Base-by-base conservation (phyloP, 352 stramenopile genomes). In the Pythium monospermum region DNA sequence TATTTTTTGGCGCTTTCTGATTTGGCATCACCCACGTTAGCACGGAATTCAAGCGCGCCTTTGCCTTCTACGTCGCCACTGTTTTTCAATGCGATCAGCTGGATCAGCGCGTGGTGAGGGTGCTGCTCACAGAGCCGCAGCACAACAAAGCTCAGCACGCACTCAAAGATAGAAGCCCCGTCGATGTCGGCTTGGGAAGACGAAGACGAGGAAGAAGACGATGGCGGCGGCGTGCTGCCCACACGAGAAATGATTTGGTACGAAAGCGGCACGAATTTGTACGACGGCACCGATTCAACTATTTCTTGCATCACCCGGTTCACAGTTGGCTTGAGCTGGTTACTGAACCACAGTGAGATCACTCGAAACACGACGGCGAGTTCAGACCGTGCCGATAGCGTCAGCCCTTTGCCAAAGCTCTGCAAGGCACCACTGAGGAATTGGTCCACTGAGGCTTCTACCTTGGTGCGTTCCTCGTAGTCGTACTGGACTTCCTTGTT, bases 231-330 rank as follows among this genome's bases (percentile, higher is more conserved):
- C n/a, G n/a, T n/a, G 44, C 60, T 78, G 28, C 87, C 96, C 19
- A 99, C 87, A 0, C 96, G 78, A 21, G 96, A 98, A 48, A 98
- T 97, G 21, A 99, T 92, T 74, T 99, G 97, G 63, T 99, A 98
- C 16, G 89, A 96, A 10, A 99, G 68, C 16, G 95, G 93, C 22
- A 99, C 85, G 55, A 99, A 97, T 58, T 97, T 96, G 78, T 96
- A 98, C 13, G 86, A 98, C 27, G 94, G 85, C 10, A 99, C 91
- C 28, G 67, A 56, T 3, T 83, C 64, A 21, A 90, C 67, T 4
- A 97, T 68, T 40, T 87, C 75, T 33, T 84, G 74, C 21, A 98
- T 76, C n/a, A 96, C 69, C 6, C 71, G 49, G 50, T 96, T 94
- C 11, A 95, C 85, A 33, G 76, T 69, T 3, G 65, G 46, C 41